Evolutionary conservation across 345 rosid species (phyloP).

Genomic region (Salix suchowensis): DNA sequence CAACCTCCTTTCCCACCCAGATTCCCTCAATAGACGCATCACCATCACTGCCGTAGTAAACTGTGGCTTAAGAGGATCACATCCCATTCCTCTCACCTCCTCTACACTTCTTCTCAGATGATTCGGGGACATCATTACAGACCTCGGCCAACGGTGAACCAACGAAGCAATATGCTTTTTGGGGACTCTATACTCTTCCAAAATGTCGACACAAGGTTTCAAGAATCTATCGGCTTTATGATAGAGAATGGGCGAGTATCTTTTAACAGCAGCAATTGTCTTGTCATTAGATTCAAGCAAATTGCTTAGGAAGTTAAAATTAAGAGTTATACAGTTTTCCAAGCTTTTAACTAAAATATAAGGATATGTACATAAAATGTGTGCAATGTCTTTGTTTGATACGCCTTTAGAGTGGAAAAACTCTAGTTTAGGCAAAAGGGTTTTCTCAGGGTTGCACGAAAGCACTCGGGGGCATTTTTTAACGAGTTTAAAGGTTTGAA

Average conservation of each 20-base stretch:
- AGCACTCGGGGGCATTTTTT: slow-evolving; percentile 11
- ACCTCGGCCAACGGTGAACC: neutral
- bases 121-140: neutral
- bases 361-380: neutral
- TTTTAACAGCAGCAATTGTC: neutral
- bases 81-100: slow-evolving; percentile 42
- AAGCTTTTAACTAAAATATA: slow-evolving; percentile 2
- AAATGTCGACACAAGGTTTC: slow-evolving; percentile 1
- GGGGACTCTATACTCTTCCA: slow-evolving; percentile 13
- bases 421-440: slow-evolving; percentile 25
- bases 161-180: neutral
- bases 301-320: slow-evolving; percentile 4
- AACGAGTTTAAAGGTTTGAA: slow-evolving; percentile 18
- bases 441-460: slow-evolving; percentile 10
- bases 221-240: neutral
- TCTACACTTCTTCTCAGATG: slow-evolving; percentile 2
- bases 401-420: slow-evolving; percentile 19
- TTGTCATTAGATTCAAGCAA: neutral
- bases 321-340: slow-evolving; percentile 5
- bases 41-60: slow-evolving; percentile 41
- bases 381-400: slow-evolving; percentile 7
- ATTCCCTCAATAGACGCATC: slow-evolving; percentile 22
- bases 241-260: neutral
- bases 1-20: slow-evolving; percentile 34
- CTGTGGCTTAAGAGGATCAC: slow-evolving; percentile 27